Conservation (phyloP, 352 stramenopile species). For the Globisporangium cederbergense region DNA sequence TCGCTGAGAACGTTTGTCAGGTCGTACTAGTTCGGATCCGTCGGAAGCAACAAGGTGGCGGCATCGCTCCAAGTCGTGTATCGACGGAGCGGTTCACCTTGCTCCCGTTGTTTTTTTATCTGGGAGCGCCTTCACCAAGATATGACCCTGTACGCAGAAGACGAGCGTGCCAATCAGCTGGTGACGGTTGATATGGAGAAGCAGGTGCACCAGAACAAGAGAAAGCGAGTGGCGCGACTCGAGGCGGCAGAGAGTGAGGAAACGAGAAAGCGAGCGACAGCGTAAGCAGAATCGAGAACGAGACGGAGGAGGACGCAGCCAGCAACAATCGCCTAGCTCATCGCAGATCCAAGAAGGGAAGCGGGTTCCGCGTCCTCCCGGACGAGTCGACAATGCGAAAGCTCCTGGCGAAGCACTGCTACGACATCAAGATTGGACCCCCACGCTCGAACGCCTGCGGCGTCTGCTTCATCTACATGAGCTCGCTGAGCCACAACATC, state of each 20-base stretch:
- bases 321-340: neutral
- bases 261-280: neutral
- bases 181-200: neutral
- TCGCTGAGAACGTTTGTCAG: conserved; percentile 4
- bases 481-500: conserved; percentile 1
- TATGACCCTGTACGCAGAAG: conserved; percentile 1
- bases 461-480: conserved; percentile 11
- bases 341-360: conserved; percentile 1
- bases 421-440: conserved; percentile 11
- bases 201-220: conserved; percentile 1
- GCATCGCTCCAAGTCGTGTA: conserved; percentile 1
- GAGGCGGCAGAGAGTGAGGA: neutral
- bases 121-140: neutral
- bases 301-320: neutral
- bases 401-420: conserved; percentile 7
- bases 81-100: conserved; percentile 4
- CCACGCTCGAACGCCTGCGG: conserved; percentile 17
- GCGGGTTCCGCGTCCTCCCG: conserved; percentile 2
- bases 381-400: conserved; percentile 1
- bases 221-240: neutral
- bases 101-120: conserved; percentile 4
- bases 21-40: neutral
- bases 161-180: neutral
- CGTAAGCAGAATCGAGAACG: neutral
- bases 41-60: conserved; percentile 1